phyloP scores from a whole-genome alignment of 305 asterid genomes.

The Plantago lanceolata region DNA sequence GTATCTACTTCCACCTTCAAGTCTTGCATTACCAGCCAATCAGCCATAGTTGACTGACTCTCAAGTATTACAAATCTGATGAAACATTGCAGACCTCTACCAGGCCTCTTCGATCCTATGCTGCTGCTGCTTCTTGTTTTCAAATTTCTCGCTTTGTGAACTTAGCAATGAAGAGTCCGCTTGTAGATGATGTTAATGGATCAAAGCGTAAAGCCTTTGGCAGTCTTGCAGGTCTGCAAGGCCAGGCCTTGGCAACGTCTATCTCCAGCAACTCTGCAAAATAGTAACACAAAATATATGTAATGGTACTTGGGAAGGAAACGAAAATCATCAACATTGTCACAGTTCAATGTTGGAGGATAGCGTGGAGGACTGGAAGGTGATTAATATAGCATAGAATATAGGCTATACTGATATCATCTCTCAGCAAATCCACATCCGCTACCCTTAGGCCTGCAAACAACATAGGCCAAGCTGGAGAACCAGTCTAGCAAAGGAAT shows the following conservation, averaged over 20 bases:
- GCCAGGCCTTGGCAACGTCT: conserved; percentile 63
- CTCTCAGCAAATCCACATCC: no score
- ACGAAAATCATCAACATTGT: neutral
- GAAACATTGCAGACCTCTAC: no score
- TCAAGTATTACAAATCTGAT: neutral
- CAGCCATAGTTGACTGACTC: neutral
- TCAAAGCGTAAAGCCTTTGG: conserved; percentile 72
- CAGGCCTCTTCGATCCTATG: neutral
- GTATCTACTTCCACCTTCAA: no score
- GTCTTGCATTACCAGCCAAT: no score
- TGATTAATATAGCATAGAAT: no score
- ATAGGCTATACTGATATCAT: no score
- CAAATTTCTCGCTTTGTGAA: conserved; percentile 52
- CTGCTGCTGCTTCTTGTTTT: conserved; percentile 8
- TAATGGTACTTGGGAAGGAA: neutral
- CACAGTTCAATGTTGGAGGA: neutral
- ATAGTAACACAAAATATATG: conserved; percentile 6
- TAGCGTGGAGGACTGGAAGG: no score
- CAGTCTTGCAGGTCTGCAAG: conserved; percentile 59
- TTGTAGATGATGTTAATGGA: conserved; percentile 67
- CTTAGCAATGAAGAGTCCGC: conserved; percentile 86
- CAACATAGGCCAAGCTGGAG: no score
- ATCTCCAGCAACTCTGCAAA: conserved; percentile 70
- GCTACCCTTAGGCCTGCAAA: no score
- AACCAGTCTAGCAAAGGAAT: no score